These are phyloP conservation scores for Lentinus tigrinus DNA, from an alignment of 768 basidiomycete genomes.

Conservation along the genomic window DNA sequence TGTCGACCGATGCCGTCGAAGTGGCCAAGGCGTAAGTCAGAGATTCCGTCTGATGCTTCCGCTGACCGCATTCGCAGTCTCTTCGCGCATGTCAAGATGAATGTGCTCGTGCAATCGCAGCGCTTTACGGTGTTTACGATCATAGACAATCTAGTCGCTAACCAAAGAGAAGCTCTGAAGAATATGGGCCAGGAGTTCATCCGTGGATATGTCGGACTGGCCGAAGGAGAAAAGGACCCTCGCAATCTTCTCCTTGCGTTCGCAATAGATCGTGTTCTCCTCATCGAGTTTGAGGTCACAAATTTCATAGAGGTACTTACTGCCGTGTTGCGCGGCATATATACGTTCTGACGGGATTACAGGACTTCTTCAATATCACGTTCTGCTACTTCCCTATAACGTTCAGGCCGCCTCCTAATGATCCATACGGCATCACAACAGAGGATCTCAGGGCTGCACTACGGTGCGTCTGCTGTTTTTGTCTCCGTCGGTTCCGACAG, in stretches of 20 bases:
- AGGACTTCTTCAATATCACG: constrained; percentile 92
- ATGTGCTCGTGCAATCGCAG: constrained; percentile 75
- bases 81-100: constrained; percentile 79
- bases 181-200: constrained; percentile 72
- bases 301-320: constrained; percentile 69
- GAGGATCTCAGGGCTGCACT: constrained; percentile 80
- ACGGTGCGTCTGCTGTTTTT: constrained; percentile 40
- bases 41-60: background rate
- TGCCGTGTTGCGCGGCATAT: background rate
- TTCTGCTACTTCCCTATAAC: constrained; percentile 99
- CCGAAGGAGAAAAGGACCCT: constrained; percentile 96
- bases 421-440: constrained; percentile 88
- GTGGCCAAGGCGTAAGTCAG: constrained; percentile 59
- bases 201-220: constrained; percentile 71
- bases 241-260: constrained; percentile 90
- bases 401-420: constrained; percentile 90
- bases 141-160: constrained; percentile 73
- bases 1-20: constrained; percentile 59
- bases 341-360: background rate
- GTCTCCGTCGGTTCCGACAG: too few species aligned
- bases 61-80: constrained; percentile 45
- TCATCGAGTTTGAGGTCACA: constrained; percentile 84
- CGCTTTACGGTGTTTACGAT: constrained; percentile 81
- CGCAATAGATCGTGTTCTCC: constrained; percentile 78
- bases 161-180: constrained; percentile 75